Percentiles rank a stretch among this genome's conserved stretches.
Evolutionary conservation across 192 early-diverging fungal species (phyloP).

Genomic region (Entomortierella lignicola): DNA sequence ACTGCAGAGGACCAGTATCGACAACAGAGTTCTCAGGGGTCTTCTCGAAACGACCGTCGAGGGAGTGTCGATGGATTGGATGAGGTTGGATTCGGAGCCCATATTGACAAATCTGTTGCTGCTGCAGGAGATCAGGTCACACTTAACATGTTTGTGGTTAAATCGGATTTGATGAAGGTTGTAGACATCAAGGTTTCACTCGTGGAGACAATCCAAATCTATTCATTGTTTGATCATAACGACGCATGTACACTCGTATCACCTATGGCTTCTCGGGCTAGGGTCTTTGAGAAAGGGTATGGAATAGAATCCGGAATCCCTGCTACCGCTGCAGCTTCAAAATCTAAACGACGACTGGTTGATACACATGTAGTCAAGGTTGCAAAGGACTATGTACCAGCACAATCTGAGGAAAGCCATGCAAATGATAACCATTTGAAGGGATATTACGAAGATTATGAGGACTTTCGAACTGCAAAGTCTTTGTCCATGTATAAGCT

Average conservation of each 20-base stretch:
- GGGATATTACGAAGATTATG: constrained; percentile 49
- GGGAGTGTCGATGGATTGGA: constrained; percentile 20
- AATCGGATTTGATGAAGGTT: constrained; percentile 48
- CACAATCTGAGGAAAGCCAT: constrained; percentile 46
- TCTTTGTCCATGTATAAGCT: constrained; percentile 48
- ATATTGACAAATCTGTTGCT: constrained; percentile 49
- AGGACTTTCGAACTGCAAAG: constrained; percentile 40
- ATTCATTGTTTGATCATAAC: constrained; percentile 17
- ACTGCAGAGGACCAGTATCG: constrained; percentile 20
- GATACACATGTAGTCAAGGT: constrained; percentile 49
- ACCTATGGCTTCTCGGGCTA: constrained; percentile 1
- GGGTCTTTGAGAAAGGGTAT: neutral
- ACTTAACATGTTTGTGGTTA: constrained; percentile 49
- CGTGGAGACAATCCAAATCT: constrained; percentile 41
- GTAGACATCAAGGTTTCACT: constrained; percentile 51
- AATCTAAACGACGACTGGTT: constrained; percentile 6
- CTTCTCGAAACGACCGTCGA: too few species aligned
- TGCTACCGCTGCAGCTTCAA: too few species aligned
- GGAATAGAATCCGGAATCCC: neutral
- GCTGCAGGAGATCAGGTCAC: constrained; percentile 41
- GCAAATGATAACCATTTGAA: constrained; percentile 49
- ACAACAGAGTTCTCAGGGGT: neutral
- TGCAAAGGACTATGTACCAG: constrained; percentile 48
- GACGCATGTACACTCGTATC: neutral
- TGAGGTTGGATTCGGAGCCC: constrained; percentile 48